These are phyloP conservation scores for Cornus kousa DNA, from an alignment of 148 eudicot genomes.

Conservation along the genomic window DNA sequence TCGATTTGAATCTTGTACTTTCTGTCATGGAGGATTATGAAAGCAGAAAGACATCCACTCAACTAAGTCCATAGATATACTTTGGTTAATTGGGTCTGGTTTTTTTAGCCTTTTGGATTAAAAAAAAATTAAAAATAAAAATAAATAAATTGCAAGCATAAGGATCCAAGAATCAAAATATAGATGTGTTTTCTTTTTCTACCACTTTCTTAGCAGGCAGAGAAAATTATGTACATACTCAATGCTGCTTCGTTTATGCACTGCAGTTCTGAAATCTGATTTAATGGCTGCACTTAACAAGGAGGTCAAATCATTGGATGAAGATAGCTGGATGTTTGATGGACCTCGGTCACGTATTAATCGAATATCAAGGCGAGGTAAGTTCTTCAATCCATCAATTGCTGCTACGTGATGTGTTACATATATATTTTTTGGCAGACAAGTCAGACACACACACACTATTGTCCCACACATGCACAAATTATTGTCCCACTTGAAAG, in stretches of 20 bases:
- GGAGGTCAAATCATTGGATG: constrained; percentile 85
- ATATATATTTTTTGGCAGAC: no score
- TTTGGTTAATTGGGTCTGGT: no score
- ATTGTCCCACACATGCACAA: no score
- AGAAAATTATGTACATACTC: not conserved
- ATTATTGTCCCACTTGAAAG: no score
- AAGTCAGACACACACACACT: no score
- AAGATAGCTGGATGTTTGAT: constrained; percentile 96
- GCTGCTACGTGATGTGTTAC: not conserved
- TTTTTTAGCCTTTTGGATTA: no score
- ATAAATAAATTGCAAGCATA: no score
- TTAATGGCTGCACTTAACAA: constrained; percentile 72
- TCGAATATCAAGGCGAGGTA: constrained; percentile 73
- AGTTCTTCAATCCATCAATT: constrained; percentile 7
- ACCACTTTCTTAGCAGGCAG: not conserved
- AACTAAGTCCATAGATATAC: no score
- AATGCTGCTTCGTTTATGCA: not conserved
- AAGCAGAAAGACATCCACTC: no score
- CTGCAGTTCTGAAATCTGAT: constrained; percentile 72
- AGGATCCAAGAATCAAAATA: not conserved
- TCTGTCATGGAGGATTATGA: not conserved
- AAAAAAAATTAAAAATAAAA: no score
- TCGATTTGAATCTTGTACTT: not conserved
- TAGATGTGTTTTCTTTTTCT: not conserved
- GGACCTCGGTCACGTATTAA: constrained; percentile 93